Conservation (phyloP, 495 filamentous ascomycete genomes). For the Talaromyces borbonicus region DNA sequence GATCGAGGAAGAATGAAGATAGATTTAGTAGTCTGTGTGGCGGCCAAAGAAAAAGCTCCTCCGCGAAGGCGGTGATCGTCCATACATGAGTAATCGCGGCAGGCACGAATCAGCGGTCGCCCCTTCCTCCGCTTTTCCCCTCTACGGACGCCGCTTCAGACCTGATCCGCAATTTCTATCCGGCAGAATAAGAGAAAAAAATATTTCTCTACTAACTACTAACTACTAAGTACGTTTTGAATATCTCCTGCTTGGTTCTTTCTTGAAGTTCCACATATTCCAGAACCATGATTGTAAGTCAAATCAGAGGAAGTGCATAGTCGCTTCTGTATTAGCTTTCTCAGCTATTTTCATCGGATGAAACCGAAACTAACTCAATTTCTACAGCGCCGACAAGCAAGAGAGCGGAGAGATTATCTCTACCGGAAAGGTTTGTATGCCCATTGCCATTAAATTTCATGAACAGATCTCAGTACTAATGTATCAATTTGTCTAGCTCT, state of each 20-base stretch:
- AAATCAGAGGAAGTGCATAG: no score
- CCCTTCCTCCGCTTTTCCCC: conserved; percentile 18
- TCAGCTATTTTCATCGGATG: no score
- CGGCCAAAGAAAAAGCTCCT: conserved; percentile 17
- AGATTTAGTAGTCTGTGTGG: no score
- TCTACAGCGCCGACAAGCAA: conserved; percentile 56
- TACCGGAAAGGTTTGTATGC: conserved; percentile 50
- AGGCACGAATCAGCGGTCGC: conserved; percentile 6
- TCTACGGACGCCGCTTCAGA: conserved; percentile 20
- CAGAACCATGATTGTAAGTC: conserved; percentile 35
- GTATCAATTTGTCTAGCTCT: conserved; percentile 35
- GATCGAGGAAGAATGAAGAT: no score
- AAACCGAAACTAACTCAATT: conserved; percentile 11
- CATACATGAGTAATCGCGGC: background rate
- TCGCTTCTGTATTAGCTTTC: no score
- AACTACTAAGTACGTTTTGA: no score
- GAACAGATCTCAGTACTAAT: conserved; percentile 10
- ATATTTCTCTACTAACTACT: conserved; percentile 15
- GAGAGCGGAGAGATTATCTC: conserved; percentile 88
- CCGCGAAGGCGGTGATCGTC: conserved; percentile 20
- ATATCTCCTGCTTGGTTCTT: conserved; percentile 13
- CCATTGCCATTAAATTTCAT: no score
- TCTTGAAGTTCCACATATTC: background rate
- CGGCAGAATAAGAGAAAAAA: conserved; percentile 33
- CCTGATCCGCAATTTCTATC: conserved; percentile 25